A percentile compares a stretch with the other conserved stretches of the same genome.
phyloP scores from a whole-genome alignment of 768 basidiomycete genomes.

The Saitozyma sp. region DNA sequence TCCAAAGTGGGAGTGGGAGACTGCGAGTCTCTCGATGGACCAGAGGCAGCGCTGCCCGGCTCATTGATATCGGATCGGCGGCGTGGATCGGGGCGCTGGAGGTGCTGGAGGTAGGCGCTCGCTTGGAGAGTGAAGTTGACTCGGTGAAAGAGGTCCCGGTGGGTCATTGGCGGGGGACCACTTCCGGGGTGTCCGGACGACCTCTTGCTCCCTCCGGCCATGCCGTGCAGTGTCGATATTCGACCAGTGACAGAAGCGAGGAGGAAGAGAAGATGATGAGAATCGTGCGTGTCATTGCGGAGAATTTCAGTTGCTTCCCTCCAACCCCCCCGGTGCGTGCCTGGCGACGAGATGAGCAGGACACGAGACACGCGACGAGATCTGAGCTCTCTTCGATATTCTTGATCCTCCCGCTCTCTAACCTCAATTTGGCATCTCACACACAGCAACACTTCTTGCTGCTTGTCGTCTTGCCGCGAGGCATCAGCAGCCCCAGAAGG shows the following conservation, averaged over 20 bases:
- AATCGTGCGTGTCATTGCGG: neutral
- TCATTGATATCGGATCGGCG: neutral
- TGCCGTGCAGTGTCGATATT: neutral
- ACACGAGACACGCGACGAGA: too few relatives aligned
- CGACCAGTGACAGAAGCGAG: neutral
- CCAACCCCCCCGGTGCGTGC: neutral
- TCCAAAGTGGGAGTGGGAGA: too few relatives aligned
- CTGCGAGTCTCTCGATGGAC: neutral
- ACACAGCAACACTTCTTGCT: too few relatives aligned
- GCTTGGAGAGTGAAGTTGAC: slow-evolving; percentile 27
- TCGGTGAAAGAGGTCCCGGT: slow-evolving; percentile 24
- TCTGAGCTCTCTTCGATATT: too few relatives aligned
- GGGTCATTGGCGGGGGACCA: slow-evolving; percentile 12
- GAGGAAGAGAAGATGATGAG: neutral
- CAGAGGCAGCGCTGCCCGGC: neutral
- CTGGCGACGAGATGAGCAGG: neutral
- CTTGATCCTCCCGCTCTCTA: too few relatives aligned
- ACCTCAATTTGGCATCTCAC: too few relatives aligned
- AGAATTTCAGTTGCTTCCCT: neutral
- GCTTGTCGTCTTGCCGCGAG: too few relatives aligned
- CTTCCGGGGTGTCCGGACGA: neutral
- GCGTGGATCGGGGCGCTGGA: neutral
- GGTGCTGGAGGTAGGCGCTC: slow-evolving; percentile 14
- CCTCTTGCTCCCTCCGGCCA: too few relatives aligned
- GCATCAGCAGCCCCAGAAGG: too few relatives aligned